Base-by-base conservation (phyloP, 2,329 filamentous ascomycete species). In the Ophiostoma populinum region DNA sequence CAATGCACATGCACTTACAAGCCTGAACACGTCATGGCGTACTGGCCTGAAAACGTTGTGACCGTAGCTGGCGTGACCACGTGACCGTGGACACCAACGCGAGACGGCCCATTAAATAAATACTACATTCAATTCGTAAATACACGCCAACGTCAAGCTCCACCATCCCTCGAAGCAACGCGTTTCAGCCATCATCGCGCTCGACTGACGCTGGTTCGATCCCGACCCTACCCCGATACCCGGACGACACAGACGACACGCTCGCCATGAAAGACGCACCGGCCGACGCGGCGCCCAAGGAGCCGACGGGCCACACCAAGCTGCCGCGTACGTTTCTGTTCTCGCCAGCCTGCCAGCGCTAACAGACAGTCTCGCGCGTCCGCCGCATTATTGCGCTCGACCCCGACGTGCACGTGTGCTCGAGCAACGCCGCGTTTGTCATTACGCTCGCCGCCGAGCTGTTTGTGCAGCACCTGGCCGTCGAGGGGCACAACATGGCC, bases 371-470 rank as follows among this genome's bases (percentile, higher is more conserved):
- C 37, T 81, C 90, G 13, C 74, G 90, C 48, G 82, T 98, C 40
- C 94, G 94, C 59, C 93, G 92, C 59, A 93, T 98, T 52, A 82
- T 98, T 41, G 70, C 74, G 32, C 70, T 83, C 39, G 90, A 98
- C 55, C 74, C 81, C 28, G 87, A 94, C 42, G 80, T 93, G 42
- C 65, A 63, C 42, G 71, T 80, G 51, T 92, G 83, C 55, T 92
- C 86, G 31, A 92, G 86, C 55, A 92, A 92, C 50, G 87, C 87
- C 36, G 80, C 86, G 15, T 95, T 95, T 54, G 75, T 87, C 38
- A 92, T 95, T 48, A 86, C 87, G 2, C 67, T 93, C 40, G 90
- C 90, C 16, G 86, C 90, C 4, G 90, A 98, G 58, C 76, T 93
- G 67, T 95, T 98, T 59, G 77, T 98, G 45, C 83, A 93, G 54